Percentiles rank a stretch among this genome's conserved stretches.
phyloP scores from a whole-genome alignment of 2,329 filamentous ascomycete genomes.

The Xylariaceae sp. region DNA sequence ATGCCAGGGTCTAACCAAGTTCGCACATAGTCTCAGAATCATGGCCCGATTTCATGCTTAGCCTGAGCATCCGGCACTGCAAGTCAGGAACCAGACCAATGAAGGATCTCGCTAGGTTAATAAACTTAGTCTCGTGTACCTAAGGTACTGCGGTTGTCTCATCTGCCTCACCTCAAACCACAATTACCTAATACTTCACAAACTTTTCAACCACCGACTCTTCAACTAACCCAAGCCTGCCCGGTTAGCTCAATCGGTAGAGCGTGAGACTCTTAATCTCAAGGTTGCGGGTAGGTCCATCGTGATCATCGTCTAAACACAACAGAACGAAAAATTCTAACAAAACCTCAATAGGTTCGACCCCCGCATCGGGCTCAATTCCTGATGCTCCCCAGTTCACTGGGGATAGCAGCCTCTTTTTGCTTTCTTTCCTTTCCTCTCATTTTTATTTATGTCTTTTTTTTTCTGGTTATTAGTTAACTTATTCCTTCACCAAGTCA shows the following conservation, averaged over 20 bases:
- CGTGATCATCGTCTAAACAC: too few relatives aligned
- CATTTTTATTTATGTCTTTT: too few relatives aligned
- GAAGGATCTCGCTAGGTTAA: too few relatives aligned
- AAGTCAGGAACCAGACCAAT: too few relatives aligned
- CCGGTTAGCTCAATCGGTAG: background rate
- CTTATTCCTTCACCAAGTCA: too few relatives aligned
- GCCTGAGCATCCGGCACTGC: too few relatives aligned
- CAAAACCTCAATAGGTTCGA: background rate
- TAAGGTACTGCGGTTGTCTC: background rate
- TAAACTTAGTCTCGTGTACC: background rate
- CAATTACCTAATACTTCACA: background rate
- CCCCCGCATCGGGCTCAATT: background rate
- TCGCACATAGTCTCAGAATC: background rate
- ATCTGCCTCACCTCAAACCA: background rate
- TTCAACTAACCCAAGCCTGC: too few relatives aligned
- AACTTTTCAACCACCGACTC: background rate
- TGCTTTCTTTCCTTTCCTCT: background rate
- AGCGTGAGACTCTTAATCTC: slow-evolving; percentile 1
- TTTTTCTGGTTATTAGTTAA: background rate
- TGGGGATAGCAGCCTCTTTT: background rate
- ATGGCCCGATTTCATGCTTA: background rate
- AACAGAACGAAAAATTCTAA: background rate
- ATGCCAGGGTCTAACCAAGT: background rate
- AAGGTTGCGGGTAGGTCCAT: background rate
- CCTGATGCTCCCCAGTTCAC: background rate